phyloP scores from a whole-genome alignment of 352 stramenopile species.

The Globisporangium nunn region DNA sequence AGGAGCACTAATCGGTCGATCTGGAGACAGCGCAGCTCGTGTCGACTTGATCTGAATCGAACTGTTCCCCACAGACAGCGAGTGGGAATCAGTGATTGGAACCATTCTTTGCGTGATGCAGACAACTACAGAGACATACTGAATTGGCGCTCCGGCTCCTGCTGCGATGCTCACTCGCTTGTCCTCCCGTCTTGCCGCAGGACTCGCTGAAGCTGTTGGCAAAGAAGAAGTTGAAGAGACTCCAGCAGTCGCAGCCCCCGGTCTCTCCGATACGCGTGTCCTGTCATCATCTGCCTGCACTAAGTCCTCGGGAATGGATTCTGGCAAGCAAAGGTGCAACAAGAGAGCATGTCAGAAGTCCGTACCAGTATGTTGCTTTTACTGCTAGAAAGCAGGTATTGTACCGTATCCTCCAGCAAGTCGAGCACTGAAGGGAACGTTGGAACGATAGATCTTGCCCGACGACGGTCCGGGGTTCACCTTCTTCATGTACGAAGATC shows the following conservation, averaged over 20 bases:
- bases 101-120: background rate
- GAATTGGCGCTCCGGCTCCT: slow-evolving; percentile 7
- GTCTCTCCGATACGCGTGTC: slow-evolving; percentile 3
- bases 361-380: too few relatives aligned
- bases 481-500: slow-evolving; percentile 19
- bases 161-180: background rate
- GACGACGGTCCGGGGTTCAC: slow-evolving; percentile 46
- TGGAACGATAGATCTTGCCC: slow-evolving; percentile 53
- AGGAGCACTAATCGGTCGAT: slow-evolving; percentile 51
- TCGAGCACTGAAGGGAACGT: slow-evolving; percentile 49
- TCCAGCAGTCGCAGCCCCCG: background rate
- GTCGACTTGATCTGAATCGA: slow-evolving; percentile 35
- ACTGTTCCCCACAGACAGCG: slow-evolving; percentile 5
- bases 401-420: slow-evolving; percentile 10
- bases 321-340: background rate
- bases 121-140: slow-evolving; percentile 1
- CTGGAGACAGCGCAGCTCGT: slow-evolving; percentile 26
- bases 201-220: background rate
- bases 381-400: background rate
- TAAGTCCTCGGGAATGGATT: slow-evolving; percentile 10
- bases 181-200: slow-evolving; percentile 5
- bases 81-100: background rate
- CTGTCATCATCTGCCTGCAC: slow-evolving; percentile 1
- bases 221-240: background rate
- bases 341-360: background rate